Conservation (phyloP, 2,329 filamentous ascomycete species). For the Neofusicoccum laricinum region DNA sequence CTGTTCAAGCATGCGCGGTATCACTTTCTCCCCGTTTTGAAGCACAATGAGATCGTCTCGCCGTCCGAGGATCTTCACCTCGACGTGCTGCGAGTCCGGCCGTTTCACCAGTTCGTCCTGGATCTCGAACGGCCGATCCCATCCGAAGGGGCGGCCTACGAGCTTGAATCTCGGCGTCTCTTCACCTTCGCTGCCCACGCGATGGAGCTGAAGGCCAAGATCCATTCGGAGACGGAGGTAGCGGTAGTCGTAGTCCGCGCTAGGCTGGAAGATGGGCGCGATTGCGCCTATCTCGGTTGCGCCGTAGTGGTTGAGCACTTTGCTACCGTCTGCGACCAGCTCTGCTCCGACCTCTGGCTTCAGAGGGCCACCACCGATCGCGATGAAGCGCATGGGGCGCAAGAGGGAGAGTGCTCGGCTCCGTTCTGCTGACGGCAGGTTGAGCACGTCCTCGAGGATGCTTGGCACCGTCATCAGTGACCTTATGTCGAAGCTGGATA, state of each 20-base stretch:
- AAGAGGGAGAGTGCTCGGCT: constrained; percentile 18
- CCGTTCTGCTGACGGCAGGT: not conserved
- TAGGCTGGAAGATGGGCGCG: constrained; percentile 32
- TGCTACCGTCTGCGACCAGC: constrained; percentile 24
- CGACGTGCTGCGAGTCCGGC: constrained; percentile 20
- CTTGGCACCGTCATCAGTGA: constrained; percentile 37
- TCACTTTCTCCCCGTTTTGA: constrained; percentile 30
- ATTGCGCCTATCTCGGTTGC: constrained; percentile 36
- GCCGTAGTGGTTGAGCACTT: constrained; percentile 37
- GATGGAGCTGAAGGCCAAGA: constrained; percentile 26
- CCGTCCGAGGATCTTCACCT: constrained; percentile 31
- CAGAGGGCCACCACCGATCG: constrained; percentile 32
- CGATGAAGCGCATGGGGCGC: constrained; percentile 29
- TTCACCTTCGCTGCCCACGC: not conserved
- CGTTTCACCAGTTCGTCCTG: constrained; percentile 33
- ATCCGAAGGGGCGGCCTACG: constrained; percentile 29
- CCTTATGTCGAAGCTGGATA: constrained; percentile 20
- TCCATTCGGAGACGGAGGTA: constrained; percentile 34
- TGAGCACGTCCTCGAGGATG: constrained; percentile 33
- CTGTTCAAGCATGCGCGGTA: constrained; percentile 23
- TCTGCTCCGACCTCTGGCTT: constrained; percentile 24
- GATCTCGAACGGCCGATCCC: constrained; percentile 28
- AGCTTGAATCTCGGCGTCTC: constrained; percentile 19
- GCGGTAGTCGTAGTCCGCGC: constrained; percentile 30
- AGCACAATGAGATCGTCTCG: constrained; percentile 34